Evolutionary conservation across 2,329 filamentous ascomycete genomes (phyloP).

Genomic region (Fusarium cicatricum): DNA sequence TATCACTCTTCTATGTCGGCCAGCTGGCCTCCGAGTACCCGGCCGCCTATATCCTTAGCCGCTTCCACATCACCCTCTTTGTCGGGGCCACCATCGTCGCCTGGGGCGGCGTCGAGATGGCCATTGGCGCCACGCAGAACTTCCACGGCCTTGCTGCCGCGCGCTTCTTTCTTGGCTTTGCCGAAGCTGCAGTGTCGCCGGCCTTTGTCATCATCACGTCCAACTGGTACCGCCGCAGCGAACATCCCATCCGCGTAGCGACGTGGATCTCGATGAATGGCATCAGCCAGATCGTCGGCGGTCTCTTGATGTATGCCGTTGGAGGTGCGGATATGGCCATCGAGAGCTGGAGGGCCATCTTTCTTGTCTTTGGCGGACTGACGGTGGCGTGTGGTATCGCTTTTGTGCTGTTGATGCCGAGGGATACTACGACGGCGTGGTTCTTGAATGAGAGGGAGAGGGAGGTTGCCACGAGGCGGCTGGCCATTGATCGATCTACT

Average conservation of each 20-base stretch:
- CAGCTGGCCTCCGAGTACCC: constrained; percentile 29
- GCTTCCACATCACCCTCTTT: constrained; percentile 26
- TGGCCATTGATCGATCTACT: constrained; percentile 31
- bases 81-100: constrained; percentile 37
- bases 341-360: constrained; percentile 28
- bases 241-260: constrained; percentile 43
- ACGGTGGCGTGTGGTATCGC: constrained; percentile 17
- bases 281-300: constrained; percentile 41
- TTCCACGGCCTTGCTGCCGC: constrained; percentile 37
- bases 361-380: constrained; percentile 29
- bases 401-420: constrained; percentile 23
- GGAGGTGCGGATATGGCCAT: constrained; percentile 25
- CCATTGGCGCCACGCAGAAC: constrained; percentile 30
- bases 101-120: constrained; percentile 42
- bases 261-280: constrained; percentile 45
- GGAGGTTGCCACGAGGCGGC: constrained; percentile 12
- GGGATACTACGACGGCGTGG: constrained; percentile 24
- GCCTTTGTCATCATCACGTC: constrained; percentile 46
- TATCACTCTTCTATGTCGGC: constrained; percentile 32
- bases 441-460: constrained; percentile 32
- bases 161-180: constrained; percentile 44
- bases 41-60: constrained; percentile 27
- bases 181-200: constrained; percentile 44
- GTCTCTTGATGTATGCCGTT: constrained; percentile 42
- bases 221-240: constrained; percentile 43